A percentile compares a stretch with the other conserved stretches of the same genome.
Evolutionary conservation across 805 yeast species (phyloP).

Genomic region (Hanseniaspora thailandica): DNA sequence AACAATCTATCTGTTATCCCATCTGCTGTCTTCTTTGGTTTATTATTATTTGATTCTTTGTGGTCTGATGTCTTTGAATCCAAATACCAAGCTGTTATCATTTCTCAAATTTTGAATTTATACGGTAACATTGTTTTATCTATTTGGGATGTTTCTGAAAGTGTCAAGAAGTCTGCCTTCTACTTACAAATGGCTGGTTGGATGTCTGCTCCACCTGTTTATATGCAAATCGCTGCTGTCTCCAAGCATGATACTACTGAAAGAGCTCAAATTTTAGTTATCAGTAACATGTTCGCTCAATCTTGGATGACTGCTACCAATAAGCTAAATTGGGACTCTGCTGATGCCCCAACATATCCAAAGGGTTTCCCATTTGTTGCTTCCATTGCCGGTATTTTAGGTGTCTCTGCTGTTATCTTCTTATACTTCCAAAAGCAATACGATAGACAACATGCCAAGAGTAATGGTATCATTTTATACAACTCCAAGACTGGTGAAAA

Average conservation of each 20-base stretch:
- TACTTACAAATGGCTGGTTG: slow-evolving; percentile 45
- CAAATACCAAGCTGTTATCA: slow-evolving; percentile 43
- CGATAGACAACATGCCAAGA: slow-evolving; percentile 29
- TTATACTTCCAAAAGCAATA: slow-evolving; percentile 32
- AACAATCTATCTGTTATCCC: slow-evolving; percentile 43
- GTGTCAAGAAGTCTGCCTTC: slow-evolving; percentile 51
- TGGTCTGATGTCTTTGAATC: slow-evolving; percentile 41
- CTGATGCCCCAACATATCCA: slow-evolving; percentile 42
- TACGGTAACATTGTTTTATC: slow-evolving; percentile 43
- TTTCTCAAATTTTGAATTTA: slow-evolving; percentile 43
- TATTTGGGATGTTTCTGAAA: slow-evolving; percentile 41
- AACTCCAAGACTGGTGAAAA: slow-evolving; percentile 21
- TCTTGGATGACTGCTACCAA: slow-evolving; percentile 45
- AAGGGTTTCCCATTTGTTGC: slow-evolving; percentile 43
- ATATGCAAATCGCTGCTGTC: slow-evolving; percentile 49
- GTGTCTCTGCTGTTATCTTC: slow-evolving; percentile 23
- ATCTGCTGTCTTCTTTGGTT: slow-evolving; percentile 44
- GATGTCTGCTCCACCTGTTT: slow-evolving; percentile 50
- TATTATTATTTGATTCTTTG: slow-evolving; percentile 20
- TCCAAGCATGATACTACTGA: slow-evolving; percentile 43
- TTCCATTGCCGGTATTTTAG: slow-evolving; percentile 25
- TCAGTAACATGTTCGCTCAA: slow-evolving; percentile 44
- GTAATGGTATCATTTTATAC: slow-evolving; percentile 31
- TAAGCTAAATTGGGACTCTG: slow-evolving; percentile 35
- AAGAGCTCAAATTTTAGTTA: slow-evolving; percentile 40